These are phyloP conservation scores for Neopestalotiopsis rosae DNA, from an alignment of 2,329 filamentous ascomycete species.

Conservation along the genomic window DNA sequence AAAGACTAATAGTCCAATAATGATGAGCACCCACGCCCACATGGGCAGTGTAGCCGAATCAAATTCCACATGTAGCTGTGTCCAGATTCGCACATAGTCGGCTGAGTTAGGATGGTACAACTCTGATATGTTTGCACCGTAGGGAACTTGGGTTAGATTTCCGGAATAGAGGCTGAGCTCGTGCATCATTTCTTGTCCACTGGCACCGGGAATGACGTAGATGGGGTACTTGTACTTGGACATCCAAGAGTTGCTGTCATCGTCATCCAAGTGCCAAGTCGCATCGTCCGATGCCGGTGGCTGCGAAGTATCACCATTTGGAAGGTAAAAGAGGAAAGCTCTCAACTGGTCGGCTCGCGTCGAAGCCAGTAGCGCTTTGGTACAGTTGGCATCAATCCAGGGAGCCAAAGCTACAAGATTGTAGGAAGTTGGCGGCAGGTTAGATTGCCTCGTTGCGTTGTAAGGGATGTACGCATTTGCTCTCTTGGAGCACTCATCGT, in stretches of 20 bases:
- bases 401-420: conserved; percentile 83
- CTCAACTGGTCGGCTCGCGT: conserved; percentile 64
- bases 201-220: conserved; percentile 76
- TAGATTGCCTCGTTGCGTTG: conserved; percentile 75
- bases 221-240: conserved; percentile 75
- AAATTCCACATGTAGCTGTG: conserved; percentile 54
- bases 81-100: conserved; percentile 67
- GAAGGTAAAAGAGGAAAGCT: conserved; percentile 68
- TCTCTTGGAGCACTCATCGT: conserved; percentile 66
- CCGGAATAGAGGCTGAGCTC: conserved; percentile 80
- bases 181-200: conserved; percentile 72
- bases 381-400: conserved; percentile 80
- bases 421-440: conserved; percentile 73
- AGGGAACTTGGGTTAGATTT: conserved; percentile 67
- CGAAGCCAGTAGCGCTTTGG: conserved; percentile 71
- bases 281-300: conserved; percentile 70
- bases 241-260: conserved; percentile 68
- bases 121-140: conserved; percentile 59
- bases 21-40: conserved; percentile 79
- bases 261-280: conserved; percentile 74
- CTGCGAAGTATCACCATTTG: conserved; percentile 58
- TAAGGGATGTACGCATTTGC: conserved; percentile 71
- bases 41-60: conserved; percentile 67
- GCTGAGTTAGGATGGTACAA: conserved; percentile 60
- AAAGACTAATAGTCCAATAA: conserved; percentile 72